Evolutionary conservation across 169 alveolate genomes (phyloP).

Genomic region (Plasmodium gonderi): DNA sequence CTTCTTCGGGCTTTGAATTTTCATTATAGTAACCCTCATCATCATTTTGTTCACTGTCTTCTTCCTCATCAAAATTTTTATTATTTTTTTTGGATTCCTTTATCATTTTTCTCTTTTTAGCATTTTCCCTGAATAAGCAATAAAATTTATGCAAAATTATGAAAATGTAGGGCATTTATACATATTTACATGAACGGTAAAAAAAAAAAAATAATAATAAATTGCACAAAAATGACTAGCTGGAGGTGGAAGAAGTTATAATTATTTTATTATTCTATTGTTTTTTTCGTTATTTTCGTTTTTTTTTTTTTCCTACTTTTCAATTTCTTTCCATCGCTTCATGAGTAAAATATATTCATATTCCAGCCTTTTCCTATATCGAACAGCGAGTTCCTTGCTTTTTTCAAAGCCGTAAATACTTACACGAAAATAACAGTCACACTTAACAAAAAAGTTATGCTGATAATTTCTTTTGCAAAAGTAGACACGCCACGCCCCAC

Average conservation of each 20-base stretch:
- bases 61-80: constrained; percentile 25
- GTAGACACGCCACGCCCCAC: constrained; percentile 92
- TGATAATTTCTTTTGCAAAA: constrained; percentile 86
- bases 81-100: constrained; percentile 23
- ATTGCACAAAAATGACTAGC: background rate
- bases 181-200: constrained; percentile 24
- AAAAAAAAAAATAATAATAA: constrained; percentile 8
- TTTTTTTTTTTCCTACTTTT: constrained; percentile 63
- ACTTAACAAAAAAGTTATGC: constrained; percentile 89
- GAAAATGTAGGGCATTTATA: background rate
- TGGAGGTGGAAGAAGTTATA: background rate
- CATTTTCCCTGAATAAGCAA: constrained; percentile 61
- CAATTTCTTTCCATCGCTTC: constrained; percentile 85
- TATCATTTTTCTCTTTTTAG: constrained; percentile 67
- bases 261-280: constrained; percentile 2
- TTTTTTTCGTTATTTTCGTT: background rate
- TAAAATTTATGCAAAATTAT: constrained; percentile 26
- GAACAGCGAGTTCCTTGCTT: constrained; percentile 87
- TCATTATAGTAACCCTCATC: constrained; percentile 19
- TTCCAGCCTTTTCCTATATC: constrained; percentile 87
- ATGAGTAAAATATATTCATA: constrained; percentile 86
- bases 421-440: constrained; percentile 86
- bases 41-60: constrained; percentile 13
- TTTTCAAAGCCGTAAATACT: constrained; percentile 85
- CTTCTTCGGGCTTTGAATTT: constrained; percentile 12